Percentiles rank a stretch among this genome's conserved stretches.
Conservation (phyloP, 345 rosid genomes). For the Angophora floribunda region DNA sequence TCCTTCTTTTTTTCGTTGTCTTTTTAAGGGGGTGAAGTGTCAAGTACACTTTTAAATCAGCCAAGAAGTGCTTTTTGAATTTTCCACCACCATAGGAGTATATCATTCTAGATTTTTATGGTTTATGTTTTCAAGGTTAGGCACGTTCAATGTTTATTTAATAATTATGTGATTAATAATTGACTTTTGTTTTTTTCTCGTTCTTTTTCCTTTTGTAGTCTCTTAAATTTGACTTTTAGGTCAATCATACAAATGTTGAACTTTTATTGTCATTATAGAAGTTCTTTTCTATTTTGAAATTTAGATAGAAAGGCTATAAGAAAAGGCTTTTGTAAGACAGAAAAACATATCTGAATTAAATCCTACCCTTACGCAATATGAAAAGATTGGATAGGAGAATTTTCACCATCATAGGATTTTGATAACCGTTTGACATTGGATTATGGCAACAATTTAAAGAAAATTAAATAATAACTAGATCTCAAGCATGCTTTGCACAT, state of each 20-base stretch:
- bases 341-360: neutral
- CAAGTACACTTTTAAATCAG: neutral
- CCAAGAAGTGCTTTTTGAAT: neutral
- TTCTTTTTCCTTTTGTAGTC: neutral
- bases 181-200: neutral
- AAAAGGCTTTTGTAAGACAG: neutral
- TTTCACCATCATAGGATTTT: neutral
- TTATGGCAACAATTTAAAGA: neutral
- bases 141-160: neutral
- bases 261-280: neutral
- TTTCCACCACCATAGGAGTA: neutral
- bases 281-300: neutral
- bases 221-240: neutral
- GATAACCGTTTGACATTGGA: neutral
- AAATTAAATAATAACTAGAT: neutral
- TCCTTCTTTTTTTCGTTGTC: neutral
- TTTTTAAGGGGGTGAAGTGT: neutral
- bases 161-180: neutral
- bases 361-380: neutral
- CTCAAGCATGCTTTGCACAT: neutral
- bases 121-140: neutral
- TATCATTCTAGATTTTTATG: neutral
- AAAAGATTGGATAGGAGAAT: neutral
- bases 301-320: neutral
- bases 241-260: neutral